phyloP scores from a whole-genome alignment of 139 green algal genomes.

The Coelastrella sp. region DNA sequence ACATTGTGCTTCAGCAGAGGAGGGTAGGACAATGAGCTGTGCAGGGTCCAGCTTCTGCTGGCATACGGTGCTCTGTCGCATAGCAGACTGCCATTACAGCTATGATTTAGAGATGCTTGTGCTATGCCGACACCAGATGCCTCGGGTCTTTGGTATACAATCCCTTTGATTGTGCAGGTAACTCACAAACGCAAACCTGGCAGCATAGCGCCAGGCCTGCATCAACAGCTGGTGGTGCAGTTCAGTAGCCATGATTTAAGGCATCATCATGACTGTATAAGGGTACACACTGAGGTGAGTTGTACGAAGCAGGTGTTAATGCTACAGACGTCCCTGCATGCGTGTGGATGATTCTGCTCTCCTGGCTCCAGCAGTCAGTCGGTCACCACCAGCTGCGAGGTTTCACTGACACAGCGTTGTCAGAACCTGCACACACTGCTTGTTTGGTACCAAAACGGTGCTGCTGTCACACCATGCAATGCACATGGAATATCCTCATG shows the following conservation, averaged over 20 bases:
- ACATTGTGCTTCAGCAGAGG: neutral
- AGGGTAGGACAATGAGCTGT: neutral
- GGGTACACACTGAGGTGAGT: constrained; percentile 35
- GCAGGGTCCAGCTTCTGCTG: neutral
- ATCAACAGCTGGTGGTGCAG: constrained; percentile 26
- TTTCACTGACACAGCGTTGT: too few species aligned
- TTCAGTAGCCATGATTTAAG: constrained; percentile 15
- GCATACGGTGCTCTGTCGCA: neutral
- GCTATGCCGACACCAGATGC: too few species aligned
- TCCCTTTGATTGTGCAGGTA: constrained; percentile 10
- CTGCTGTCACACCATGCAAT: neutral
- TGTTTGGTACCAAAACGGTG: neutral
- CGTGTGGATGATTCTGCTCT: too few species aligned
- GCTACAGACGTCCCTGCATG: neutral
- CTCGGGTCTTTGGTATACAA: neutral
- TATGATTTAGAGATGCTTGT: neutral
- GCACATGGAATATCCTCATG: neutral
- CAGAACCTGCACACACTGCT: neutral
- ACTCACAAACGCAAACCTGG: constrained; percentile 9
- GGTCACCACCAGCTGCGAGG: too few species aligned
- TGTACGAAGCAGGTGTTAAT: neutral
- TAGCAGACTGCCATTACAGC: neutral
- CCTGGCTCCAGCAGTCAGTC: too few species aligned
- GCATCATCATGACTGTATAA: constrained; percentile 34
- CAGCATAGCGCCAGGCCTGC: constrained; percentile 32